Percentiles rank a stretch among this genome's conserved stretches.
These are phyloP conservation scores for Yamadazyma diospyri DNA, from an alignment of 1,139 yeast genomes.

Conservation along the genomic window DNA sequence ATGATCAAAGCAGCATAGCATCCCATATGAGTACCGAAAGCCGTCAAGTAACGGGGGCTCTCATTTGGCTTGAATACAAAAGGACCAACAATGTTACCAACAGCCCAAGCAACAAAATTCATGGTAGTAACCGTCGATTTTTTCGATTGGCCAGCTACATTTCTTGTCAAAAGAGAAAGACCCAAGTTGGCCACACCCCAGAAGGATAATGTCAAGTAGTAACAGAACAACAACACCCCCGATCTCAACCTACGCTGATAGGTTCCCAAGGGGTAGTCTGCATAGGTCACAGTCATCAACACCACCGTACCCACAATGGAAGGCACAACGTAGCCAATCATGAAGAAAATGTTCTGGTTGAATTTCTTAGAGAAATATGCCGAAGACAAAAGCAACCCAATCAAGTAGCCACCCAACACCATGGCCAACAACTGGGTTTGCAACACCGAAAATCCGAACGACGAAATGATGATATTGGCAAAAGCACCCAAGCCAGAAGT, in stretches of 20 bases:
- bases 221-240: constrained; percentile 20
- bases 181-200: constrained; percentile 27
- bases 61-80: constrained; percentile 25
- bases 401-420: constrained; percentile 37
- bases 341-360: constrained; percentile 18
- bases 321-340: constrained; percentile 28
- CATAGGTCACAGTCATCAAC: constrained; percentile 24
- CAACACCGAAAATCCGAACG: constrained; percentile 32
- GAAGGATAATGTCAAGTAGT: constrained; percentile 31
- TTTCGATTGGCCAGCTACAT: constrained; percentile 28
- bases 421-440: constrained; percentile 37
- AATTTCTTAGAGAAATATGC: constrained; percentile 30
- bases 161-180: constrained; percentile 25
- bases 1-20: constrained; percentile 27
- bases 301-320: constrained; percentile 37
- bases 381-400: constrained; percentile 27
- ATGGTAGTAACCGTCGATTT: constrained; percentile 23
- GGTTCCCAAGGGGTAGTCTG: constrained; percentile 18
- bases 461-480: constrained; percentile 35
- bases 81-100: constrained; percentile 29
- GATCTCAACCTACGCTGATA: constrained; percentile 16
- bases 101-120: constrained; percentile 28
- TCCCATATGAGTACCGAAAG: constrained; percentile 29
- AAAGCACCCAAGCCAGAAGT: constrained; percentile 42
- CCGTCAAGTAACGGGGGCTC: constrained; percentile 24